Base-by-base conservation (phyloP, 1,284 basidiomycete species). In the Somion occarium region DNA sequence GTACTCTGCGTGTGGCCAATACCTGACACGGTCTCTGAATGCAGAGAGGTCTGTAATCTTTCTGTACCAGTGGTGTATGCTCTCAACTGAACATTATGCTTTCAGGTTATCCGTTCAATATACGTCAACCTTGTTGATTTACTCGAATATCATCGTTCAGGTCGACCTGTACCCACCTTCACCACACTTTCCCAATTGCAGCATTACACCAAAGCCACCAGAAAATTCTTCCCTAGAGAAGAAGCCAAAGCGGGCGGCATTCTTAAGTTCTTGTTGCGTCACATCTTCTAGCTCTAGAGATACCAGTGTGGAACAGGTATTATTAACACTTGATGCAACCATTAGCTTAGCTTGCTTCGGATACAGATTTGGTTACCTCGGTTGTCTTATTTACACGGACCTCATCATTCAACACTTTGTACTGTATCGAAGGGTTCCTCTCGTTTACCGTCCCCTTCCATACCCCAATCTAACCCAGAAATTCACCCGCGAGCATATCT, bases 61-160 rank as follows among this genome's bases (percentile, higher is more conserved):
- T n/a, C n/a, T n/a, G n/a, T n/a, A 7, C 30, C 15, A 34, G 30
- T 34, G 7, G 7, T 15, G 30, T 34, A 34, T 15, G 11, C 18
- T 20, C 43, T 22, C n/a, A 18, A 18, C 15, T 12, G 4, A 7
- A 34, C n/a, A 39, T 24, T 19, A 3, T n/a, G 24, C 19, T n/a
- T 26, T 15, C 15, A 58, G 57, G 41, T 48, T 27, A 24, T 57
- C 3, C 50, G 45, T 23, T 34, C 27, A 19, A 65, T 64, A 0
- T 65, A 72, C 37, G 68, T 74, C 50, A 73, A 75, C 46, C 56
- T 72, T 3, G 61, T 70, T 18, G 71, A 74, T 50, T 59, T 75
- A 26, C 56, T 73, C 12, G 62, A 71, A 20, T 38, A 38, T 3
- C 50, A 39, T 5, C 37, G 51, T n/a, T 39, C 48, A 1, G 52